Conservation (phyloP, 208 protist species). For the Trypanosoma conorhini region DNA sequence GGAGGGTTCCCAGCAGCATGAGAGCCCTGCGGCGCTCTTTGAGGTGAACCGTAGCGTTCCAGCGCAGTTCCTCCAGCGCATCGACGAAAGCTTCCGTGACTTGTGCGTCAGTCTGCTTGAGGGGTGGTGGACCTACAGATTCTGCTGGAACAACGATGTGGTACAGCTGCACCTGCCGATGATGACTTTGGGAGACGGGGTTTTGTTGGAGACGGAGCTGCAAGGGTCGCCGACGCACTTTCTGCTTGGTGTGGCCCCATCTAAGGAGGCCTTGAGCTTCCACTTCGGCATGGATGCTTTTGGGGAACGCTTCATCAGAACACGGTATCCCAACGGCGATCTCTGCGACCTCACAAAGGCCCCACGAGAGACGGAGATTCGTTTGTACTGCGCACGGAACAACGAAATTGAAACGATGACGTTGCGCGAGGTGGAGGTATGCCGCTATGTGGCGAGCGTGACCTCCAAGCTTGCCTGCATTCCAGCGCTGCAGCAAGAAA, state of each 20-base stretch:
- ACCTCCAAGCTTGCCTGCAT: conserved; percentile 29
- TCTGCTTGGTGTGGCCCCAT: conserved; percentile 12
- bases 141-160: conserved; percentile 37
- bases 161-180: conserved; percentile 30
- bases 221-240: background rate
- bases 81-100: conserved; percentile 4
- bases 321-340: conserved; percentile 20
- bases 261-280: background rate
- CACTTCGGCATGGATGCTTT: conserved; percentile 16
- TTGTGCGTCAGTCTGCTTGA: conserved; percentile 16
- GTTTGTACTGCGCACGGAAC: conserved; percentile 25
- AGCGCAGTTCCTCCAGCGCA: background rate
- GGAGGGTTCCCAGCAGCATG: background rate
- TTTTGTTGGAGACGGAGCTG: background rate
- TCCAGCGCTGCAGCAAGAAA: conserved; percentile 22
- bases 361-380: conserved; percentile 30
- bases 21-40: background rate
- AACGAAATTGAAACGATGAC: background rate
- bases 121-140: conserved; percentile 43
- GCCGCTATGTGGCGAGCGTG: conserved; percentile 45
- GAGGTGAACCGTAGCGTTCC: conserved; percentile 10
- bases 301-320: conserved; percentile 22
- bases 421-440: conserved; percentile 37
- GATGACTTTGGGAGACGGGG: background rate
- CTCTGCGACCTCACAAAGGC: conserved; percentile 28